These are phyloP conservation scores for Kwoniella mangroviensis DNA, from an alignment of 768 basidiomycete species.

Conservation along the genomic window DNA sequence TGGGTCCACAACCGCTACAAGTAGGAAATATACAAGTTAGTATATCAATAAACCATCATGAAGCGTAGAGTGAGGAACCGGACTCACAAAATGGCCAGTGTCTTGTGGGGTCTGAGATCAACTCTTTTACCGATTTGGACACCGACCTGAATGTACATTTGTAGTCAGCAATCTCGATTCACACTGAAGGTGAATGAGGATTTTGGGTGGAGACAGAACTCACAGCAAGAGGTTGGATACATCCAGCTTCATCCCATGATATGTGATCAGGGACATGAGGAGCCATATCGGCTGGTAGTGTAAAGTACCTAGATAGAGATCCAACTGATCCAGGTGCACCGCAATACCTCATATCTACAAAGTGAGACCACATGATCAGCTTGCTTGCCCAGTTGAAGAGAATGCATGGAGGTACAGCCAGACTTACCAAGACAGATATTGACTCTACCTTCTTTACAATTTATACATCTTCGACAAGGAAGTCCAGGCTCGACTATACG, in stretches of 20 bases:
- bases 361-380: not conserved
- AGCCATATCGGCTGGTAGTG: slow-evolving; percentile 53
- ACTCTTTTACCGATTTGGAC: slow-evolving; percentile 51
- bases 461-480: slow-evolving; percentile 49
- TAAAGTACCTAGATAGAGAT: slow-evolving; percentile 43
- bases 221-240: slow-evolving; percentile 53
- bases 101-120: slow-evolving; percentile 45
- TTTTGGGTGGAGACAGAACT: slow-evolving; percentile 1
- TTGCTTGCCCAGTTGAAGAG: not conserved
- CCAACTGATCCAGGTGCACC: slow-evolving; percentile 53
- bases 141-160: slow-evolving; percentile 33
- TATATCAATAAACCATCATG: not conserved
- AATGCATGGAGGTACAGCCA: not conserved
- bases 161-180: not conserved
- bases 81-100: slow-evolving; percentile 50
- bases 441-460: slow-evolving; percentile 47
- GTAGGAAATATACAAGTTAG: not conserved
- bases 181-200: not conserved
- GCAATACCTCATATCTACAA: slow-evolving; percentile 45
- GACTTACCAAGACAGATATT: slow-evolving; percentile 49
- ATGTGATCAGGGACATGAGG: slow-evolving; percentile 48
- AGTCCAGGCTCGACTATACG: slow-evolving; percentile 50
- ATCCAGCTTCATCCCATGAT: slow-evolving; percentile 49
- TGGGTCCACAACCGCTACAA: slow-evolving; percentile 49
- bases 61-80: not conserved